phyloP scores from a whole-genome alignment of 148 eudicot genomes.

The Chenopodium berlandieri region DNA sequence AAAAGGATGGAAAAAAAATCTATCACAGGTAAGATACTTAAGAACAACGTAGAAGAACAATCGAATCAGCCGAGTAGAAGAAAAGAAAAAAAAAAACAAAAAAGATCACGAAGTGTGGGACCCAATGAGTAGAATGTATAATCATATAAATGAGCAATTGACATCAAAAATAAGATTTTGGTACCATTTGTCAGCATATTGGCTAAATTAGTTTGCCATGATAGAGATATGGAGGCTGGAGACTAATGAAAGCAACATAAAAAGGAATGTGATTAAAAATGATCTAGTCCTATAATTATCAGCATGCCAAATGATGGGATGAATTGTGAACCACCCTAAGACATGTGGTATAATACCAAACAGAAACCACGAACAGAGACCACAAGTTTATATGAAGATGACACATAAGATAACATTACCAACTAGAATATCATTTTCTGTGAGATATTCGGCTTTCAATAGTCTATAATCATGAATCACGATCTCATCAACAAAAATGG shows the following conservation, averaged over 20 bases:
- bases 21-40: not conserved
- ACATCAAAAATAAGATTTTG: not conserved
- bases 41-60: too few relatives aligned
- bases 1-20: not conserved
- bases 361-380: not conserved
- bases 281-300: not conserved
- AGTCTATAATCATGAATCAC: not conserved
- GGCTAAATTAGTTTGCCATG: not conserved
- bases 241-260: slow-evolving; percentile 1
- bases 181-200: not conserved
- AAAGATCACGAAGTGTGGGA: not conserved
- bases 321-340: not conserved
- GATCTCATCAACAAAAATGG: not conserved
- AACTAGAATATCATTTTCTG: not conserved
- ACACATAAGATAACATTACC: not conserved
- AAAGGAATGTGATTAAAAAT: not conserved
- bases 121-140: not conserved
- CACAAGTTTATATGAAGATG: not conserved
- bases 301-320: not conserved
- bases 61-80: not conserved
- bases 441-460: not conserved
- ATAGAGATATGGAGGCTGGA: not conserved
- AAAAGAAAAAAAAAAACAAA: too few relatives aligned
- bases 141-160: not conserved
- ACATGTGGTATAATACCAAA: not conserved